A percentile compares a stretch with the other conserved stretches of the same genome.
Evolutionary conservation across 208 protist species (phyloP).

Genomic region (Trichomonas vaginalis): DNA sequence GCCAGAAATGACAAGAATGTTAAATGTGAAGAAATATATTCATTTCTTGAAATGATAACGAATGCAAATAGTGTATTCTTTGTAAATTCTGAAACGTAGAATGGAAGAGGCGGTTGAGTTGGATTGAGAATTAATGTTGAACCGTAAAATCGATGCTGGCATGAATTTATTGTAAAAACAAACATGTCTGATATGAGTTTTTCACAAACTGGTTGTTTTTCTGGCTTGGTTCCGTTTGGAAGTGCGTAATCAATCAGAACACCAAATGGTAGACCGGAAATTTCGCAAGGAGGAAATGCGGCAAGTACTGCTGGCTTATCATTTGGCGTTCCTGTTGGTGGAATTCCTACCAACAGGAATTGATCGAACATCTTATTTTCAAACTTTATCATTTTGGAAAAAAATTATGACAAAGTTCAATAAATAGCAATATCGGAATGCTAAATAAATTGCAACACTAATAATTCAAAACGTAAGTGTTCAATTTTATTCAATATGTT

Average conservation of each 20-base stretch:
- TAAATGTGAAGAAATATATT: not conserved
- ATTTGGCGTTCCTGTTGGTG: not conserved
- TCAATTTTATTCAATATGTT: too few relatives aligned
- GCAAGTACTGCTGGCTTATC: not conserved
- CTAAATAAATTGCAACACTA: too few relatives aligned
- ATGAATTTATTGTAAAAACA: not conserved
- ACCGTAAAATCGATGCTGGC: not conserved
- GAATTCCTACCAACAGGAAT: not conserved
- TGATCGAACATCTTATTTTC: not conserved
- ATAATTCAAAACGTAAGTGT: too few relatives aligned
- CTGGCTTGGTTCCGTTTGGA: not conserved
- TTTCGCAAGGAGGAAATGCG: not conserved
- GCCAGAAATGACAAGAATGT: not conserved
- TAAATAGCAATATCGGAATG: too few relatives aligned
- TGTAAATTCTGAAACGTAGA: not conserved
- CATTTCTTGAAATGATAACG: not conserved
- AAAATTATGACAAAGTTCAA: too few relatives aligned
- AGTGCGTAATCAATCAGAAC: not conserved
- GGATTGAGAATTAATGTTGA: not conserved
- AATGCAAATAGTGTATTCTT: not conserved
- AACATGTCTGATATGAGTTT: not conserved
- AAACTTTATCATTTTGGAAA: not conserved
- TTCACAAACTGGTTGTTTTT: not conserved
- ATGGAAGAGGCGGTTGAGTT: not conserved
- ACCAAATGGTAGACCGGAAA: not conserved